Percentiles rank a stretch among this genome's conserved stretches.
Conservation (phyloP, 2,329 filamentous ascomycete genomes). For the Claviceps maximensis region DNA sequence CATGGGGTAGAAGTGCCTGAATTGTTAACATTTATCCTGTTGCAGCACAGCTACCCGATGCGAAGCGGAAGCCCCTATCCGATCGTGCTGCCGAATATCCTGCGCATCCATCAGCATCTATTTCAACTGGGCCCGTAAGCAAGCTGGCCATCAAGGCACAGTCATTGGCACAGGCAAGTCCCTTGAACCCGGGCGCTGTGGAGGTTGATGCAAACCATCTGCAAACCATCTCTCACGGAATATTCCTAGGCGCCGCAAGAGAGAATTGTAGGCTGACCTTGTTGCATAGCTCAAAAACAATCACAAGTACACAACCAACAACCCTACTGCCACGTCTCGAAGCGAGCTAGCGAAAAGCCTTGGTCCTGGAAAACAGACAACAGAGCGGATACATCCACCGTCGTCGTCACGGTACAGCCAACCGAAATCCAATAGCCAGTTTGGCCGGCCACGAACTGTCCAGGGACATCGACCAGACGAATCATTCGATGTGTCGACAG, state of each 20-base stretch:
- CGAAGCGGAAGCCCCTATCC: conserved; percentile 46
- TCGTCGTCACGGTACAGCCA: conserved; percentile 35
- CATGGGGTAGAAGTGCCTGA: not conserved
- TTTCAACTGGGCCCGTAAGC: conserved; percentile 28
- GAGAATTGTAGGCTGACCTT: not conserved
- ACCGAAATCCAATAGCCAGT: conserved; percentile 27
- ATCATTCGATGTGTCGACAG: conserved; percentile 21
- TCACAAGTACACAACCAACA: conserved; percentile 26
- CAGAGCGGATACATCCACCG: conserved; percentile 38
- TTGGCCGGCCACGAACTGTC: conserved; percentile 24
- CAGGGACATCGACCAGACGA: conserved; percentile 27
- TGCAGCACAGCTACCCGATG: conserved; percentile 38
- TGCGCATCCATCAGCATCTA: conserved; percentile 13
- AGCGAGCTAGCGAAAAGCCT: conserved; percentile 44
- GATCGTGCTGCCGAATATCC: conserved; percentile 42
- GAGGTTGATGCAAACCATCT: not conserved
- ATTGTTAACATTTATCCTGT: conserved; percentile 9
- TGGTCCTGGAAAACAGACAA: conserved; percentile 36
- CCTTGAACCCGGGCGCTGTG: not conserved
- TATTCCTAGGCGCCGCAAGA: not conserved
- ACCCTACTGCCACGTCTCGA: conserved; percentile 15
- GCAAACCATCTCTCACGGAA: not conserved
- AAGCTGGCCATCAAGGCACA: conserved; percentile 28
- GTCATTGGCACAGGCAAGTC: conserved; percentile 22
- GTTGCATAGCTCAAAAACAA: conserved; percentile 21